Conservation (phyloP, 257 asterid genomes). For the Nicotiana attenuata region DNA sequence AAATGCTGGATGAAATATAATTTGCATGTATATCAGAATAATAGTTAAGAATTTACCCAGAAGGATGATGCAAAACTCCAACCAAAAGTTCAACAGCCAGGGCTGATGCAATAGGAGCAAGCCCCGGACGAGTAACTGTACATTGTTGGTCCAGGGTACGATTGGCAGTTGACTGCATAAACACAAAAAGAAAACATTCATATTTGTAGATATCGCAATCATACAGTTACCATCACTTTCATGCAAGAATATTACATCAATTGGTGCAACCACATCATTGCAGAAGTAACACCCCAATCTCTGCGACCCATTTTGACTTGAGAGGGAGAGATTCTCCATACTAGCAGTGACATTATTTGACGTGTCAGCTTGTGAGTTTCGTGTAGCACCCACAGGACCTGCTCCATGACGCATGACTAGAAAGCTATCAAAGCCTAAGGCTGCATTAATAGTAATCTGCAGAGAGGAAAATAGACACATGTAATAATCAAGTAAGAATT, state of each 20-base stretch:
- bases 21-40: not conserved
- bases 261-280: constrained; percentile 90
- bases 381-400: constrained; percentile 49
- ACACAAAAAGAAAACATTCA: not conserved
- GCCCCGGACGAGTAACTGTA: constrained; percentile 98
- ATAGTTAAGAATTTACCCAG: constrained; percentile 40
- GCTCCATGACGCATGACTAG: constrained; percentile 98
- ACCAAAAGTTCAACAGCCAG: constrained; percentile 90
- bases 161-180: constrained; percentile 74
- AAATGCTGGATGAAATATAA: not conserved
- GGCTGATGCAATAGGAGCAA: constrained; percentile 97
- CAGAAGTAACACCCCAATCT: constrained; percentile 98
- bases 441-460: constrained; percentile 83
- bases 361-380: constrained; percentile 29
- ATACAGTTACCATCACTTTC: not conserved
- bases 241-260: constrained; percentile 51
- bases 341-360: constrained; percentile 31
- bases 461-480: not conserved
- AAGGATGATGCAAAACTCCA: constrained; percentile 87
- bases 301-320: constrained; percentile 23
- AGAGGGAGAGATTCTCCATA: constrained; percentile 30
- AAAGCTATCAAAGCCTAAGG: constrained; percentile 94
- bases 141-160: constrained; percentile 98
- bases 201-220: not conserved
- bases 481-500: not conserved